Conservation (phyloP, 148 eudicot species). For the Camellia lanceoleosa region DNA sequence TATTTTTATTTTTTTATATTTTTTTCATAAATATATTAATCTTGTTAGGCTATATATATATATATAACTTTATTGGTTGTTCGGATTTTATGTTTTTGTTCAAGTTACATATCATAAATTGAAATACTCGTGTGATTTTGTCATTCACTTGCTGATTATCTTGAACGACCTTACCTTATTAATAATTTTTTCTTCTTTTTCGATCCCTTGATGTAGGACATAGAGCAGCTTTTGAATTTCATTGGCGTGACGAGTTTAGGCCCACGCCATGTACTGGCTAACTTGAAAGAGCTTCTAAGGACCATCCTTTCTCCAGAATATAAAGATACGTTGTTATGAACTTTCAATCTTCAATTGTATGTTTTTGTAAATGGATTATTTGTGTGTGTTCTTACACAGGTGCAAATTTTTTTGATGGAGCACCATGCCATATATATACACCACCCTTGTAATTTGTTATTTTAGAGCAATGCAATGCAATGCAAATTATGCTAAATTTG, state of each 20-base stretch:
- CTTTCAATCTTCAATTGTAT: constrained; percentile 21
- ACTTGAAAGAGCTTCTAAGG: constrained; percentile 76
- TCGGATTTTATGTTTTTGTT: neutral
- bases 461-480: neutral
- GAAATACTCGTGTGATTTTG: neutral
- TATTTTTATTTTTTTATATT: no score
- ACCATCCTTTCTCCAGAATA: constrained; percentile 72
- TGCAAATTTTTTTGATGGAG: constrained; percentile 35
- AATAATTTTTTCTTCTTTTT: neutral
- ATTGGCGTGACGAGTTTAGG: constrained; percentile 86
- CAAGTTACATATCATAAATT: neutral
- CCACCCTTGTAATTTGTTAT: neutral
- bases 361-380: constrained; percentile 34
- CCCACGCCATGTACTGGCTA: constrained; percentile 84
- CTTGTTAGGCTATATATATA: neutral
- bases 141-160: neutral
- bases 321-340: constrained; percentile 40
- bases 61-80: no score
- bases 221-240: constrained; percentile 90
- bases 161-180: neutral
- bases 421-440: constrained; percentile 21
- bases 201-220: constrained; percentile 50
- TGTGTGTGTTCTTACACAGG: constrained; percentile 27
- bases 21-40: neutral
- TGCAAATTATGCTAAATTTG: constrained; percentile 1